A percentile compares a stretch with the other conserved stretches of the same genome.
Evolutionary conservation across 441 rosid species (phyloP).

Genomic region (Daphne laureola): DNA sequence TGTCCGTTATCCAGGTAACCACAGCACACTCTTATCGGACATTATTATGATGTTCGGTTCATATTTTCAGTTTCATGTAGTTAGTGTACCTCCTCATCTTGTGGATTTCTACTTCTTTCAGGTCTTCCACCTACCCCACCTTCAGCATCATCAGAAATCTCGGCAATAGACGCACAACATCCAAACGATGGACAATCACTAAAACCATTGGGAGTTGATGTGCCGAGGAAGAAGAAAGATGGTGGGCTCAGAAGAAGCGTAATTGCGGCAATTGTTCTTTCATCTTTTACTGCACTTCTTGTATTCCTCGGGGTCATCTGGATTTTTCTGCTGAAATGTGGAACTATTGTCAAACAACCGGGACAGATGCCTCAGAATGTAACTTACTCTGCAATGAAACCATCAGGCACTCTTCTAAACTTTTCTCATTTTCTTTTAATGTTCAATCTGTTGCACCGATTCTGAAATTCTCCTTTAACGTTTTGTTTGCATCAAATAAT

Average conservation of each 20-base stretch:
- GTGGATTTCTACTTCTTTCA: conserved; percentile 15
- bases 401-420: conserved; percentile 27
- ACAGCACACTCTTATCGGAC: background rate
- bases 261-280: conserved; percentile 38
- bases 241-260: conserved; percentile 29
- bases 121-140: conserved; percentile 76
- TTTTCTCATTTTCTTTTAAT: background rate
- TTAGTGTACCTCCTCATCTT: background rate
- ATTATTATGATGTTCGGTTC: too few relatives aligned
- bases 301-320: conserved; percentile 30
- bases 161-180: conserved; percentile 23
- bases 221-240: conserved; percentile 30
- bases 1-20: conserved; percentile 55
- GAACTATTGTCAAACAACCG: conserved; percentile 20
- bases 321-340: conserved; percentile 31
- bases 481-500: background rate
- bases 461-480: background rate
- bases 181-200: conserved; percentile 22
- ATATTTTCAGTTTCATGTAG: too few relatives aligned
- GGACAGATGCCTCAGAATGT: conserved; percentile 19
- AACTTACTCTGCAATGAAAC: conserved; percentile 25
- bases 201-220: conserved; percentile 57
- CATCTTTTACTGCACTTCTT: conserved; percentile 35
- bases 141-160: conserved; percentile 27
- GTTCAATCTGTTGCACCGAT: background rate